A percentile compares a stretch with the other conserved stretches of the same genome.
These are phyloP conservation scores for Fusarium sp. DNA, from an alignment of 2,329 filamentous ascomycete genomes.

Conservation along the genomic window DNA sequence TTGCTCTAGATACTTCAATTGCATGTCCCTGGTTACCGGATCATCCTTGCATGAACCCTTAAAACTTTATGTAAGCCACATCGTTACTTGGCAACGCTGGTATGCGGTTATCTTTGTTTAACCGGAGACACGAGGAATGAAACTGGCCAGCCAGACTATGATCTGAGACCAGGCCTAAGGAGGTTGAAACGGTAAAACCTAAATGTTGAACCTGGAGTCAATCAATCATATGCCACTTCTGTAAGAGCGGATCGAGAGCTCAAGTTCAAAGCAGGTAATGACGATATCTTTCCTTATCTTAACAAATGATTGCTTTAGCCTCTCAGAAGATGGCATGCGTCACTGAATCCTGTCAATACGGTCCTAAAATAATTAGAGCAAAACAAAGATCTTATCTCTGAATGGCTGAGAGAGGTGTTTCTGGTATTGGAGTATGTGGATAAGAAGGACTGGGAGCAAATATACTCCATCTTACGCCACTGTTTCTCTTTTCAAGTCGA, in stretches of 20 bases:
- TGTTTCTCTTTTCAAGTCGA: not conserved
- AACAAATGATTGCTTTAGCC: not conserved
- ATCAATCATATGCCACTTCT: not conserved
- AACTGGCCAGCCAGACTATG: not conserved
- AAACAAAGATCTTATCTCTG: not conserved
- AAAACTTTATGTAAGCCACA: conserved; percentile 10
- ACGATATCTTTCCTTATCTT: not conserved
- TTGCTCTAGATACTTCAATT: not conserved
- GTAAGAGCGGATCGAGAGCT: not conserved
- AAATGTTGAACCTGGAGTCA: not conserved
- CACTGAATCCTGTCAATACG: not conserved
- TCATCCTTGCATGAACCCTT: conserved; percentile 6
- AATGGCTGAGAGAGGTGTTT: not conserved
- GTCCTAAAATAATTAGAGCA: not conserved
- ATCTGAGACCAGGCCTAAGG: not conserved
- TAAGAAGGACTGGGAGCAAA: not conserved
- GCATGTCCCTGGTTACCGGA: not conserved
- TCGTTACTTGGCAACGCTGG: conserved; percentile 2
- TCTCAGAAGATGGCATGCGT: not conserved
- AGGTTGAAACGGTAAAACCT: not conserved
- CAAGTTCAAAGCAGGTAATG: not conserved
- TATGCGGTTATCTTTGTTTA: not conserved
- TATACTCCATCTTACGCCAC: not conserved
- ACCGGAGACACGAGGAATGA: not conserved
- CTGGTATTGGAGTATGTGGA: not conserved